Conservation (phyloP, 371 early-diverging fungal genomes). For the Mortierella sp. region DNA sequence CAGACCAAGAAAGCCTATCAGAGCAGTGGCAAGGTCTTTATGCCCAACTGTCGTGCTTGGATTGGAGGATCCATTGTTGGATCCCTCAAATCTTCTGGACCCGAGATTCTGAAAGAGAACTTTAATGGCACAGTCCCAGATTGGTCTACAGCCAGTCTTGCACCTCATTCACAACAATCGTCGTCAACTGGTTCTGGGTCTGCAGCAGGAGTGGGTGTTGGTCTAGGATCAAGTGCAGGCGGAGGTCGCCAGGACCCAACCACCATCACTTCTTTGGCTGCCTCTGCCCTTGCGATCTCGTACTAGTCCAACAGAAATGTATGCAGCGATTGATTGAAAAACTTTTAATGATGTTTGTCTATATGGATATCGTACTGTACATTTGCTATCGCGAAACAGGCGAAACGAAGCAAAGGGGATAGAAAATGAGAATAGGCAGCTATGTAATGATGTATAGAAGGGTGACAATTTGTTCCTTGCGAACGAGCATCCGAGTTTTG, state of each 20-base stretch:
- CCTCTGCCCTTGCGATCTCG: slow-evolving; percentile 29
- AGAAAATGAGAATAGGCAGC: neutral
- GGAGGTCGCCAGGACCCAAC: slow-evolving; percentile 17
- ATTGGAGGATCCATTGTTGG: slow-evolving; percentile 84
- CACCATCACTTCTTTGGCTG: slow-evolving; percentile 18
- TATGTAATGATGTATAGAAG: neutral
- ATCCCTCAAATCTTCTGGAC: slow-evolving; percentile 74
- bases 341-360: neutral
- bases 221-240: neutral
- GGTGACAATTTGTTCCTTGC: too few relatives aligned
- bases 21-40: slow-evolving; percentile 72
- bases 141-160: slow-evolving; percentile 63
- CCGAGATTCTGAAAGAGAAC: slow-evolving; percentile 72
- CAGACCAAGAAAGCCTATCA: slow-evolving; percentile 38
- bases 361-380: neutral
- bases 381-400: neutral
- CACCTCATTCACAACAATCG: neutral
- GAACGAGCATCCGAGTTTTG: neutral
- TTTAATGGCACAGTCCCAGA: slow-evolving; percentile 73
- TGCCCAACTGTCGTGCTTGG: slow-evolving; percentile 78
- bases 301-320: slow-evolving; percentile 7
- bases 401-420: too few relatives aligned
- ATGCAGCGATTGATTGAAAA: too few relatives aligned
- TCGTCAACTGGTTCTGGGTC: neutral
- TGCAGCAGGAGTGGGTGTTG: neutral